phyloP scores from a whole-genome alignment of 345 rosid species.

The Eucalyptus cloeziana region DNA sequence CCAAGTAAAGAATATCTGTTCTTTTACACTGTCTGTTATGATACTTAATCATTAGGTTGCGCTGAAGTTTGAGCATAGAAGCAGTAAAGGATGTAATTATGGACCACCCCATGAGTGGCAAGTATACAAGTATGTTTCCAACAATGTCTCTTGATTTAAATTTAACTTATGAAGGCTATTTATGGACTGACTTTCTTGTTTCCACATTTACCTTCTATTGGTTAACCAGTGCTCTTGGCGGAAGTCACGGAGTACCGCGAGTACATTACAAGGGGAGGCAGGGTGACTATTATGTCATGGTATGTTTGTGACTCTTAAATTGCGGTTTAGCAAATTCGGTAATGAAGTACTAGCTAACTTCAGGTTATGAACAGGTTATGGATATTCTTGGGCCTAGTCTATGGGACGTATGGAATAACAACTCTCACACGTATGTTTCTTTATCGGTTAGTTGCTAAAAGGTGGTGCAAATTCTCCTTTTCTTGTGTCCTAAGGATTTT shows the following conservation, averaged over 20 bases:
- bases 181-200: not conserved
- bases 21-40: not conserved
- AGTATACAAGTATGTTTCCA: slow-evolving; percentile 73
- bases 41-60: slow-evolving; percentile 52
- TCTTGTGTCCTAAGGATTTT: not conserved
- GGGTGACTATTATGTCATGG: slow-evolving; percentile 75
- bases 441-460: not conserved
- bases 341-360: not conserved
- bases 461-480: not conserved
- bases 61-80: slow-evolving; percentile 87
- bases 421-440: slow-evolving; percentile 22
- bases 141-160: not conserved
- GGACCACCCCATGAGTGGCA: slow-evolving; percentile 99
- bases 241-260: slow-evolving; percentile 73
- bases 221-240: slow-evolving; percentile 47
- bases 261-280: slow-evolving; percentile 72
- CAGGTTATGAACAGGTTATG: slow-evolving; percentile 40
- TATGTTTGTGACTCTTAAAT: slow-evolving; percentile 5
- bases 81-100: slow-evolving; percentile 92
- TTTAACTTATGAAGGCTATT: not conserved
- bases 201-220: not conserved
- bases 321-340: not conserved
- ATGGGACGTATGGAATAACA: slow-evolving; percentile 79
- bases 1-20: not conserved
- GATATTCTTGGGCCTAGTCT: slow-evolving; percentile 74